phyloP scores from a whole-genome alignment of 805 yeast species.

The Ogataea kodamae region DNA sequence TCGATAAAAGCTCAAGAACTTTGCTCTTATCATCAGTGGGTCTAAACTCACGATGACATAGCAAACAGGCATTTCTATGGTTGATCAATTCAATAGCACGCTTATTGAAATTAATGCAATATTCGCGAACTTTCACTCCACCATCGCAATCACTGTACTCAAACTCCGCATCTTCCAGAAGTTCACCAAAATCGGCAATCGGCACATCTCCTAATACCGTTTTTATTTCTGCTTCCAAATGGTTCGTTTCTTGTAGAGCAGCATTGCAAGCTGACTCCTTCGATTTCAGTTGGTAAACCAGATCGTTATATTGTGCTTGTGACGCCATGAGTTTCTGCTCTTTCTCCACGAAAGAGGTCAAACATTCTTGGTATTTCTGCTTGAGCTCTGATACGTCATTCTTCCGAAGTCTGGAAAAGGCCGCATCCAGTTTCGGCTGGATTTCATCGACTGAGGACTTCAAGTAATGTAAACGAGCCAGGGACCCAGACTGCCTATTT shows the following conservation, averaged over 20 bases:
- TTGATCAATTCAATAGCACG: constrained; percentile 67
- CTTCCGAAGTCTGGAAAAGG: constrained; percentile 4
- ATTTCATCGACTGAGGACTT: constrained; percentile 5
- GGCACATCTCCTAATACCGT: constrained; percentile 35
- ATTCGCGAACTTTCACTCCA: constrained; percentile 63
- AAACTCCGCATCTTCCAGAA: constrained; percentile 54
- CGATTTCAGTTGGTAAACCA: background rate
- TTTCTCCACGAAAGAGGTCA: background rate
- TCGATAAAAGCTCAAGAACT: constrained; percentile 24
- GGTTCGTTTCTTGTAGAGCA: constrained; percentile 10
- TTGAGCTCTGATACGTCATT: constrained; percentile 2
- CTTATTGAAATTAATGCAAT: constrained; percentile 64
- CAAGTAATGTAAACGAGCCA: constrained; percentile 46
- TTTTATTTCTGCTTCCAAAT: constrained; percentile 13
- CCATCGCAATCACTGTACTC: constrained; percentile 60
- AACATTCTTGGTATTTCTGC: background rate
- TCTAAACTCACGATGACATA: constrained; percentile 69
- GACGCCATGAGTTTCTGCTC: background rate
- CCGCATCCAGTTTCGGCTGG: constrained; percentile 1
- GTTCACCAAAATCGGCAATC: constrained; percentile 49
- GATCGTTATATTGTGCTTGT: background rate
- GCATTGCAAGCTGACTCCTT: constrained; percentile 4
- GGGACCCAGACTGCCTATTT: constrained; percentile 55
- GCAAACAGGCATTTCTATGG: constrained; percentile 54
- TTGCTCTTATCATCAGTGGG: constrained; percentile 26